These are phyloP conservation scores for Talaromyces sp. DNA, from an alignment of 2,329 filamentous ascomycete species.

Conservation along the genomic window DNA sequence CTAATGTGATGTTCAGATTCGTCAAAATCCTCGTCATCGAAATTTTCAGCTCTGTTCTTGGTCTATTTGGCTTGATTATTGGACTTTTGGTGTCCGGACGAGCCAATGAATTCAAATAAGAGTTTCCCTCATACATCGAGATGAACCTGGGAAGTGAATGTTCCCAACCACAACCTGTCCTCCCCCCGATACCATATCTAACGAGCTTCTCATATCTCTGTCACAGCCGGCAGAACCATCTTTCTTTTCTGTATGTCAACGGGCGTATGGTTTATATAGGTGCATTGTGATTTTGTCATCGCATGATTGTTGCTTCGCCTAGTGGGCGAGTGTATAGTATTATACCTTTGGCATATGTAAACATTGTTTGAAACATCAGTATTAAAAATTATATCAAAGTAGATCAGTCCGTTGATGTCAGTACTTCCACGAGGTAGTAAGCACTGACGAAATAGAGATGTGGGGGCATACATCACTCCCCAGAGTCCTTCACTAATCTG, in stretches of 20 bases:
- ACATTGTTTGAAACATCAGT: neutral
- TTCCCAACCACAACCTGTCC: neutral
- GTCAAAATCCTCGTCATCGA: conserved; percentile 99
- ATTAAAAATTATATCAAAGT: neutral
- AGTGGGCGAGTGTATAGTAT: conserved; percentile 25
- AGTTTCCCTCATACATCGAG: neutral
- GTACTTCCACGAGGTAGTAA: neutral
- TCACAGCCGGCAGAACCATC: conserved; percentile 18
- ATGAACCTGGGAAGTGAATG: neutral
- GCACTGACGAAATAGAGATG: neutral
- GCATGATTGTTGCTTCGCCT: conserved; percentile 24
- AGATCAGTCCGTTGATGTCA: neutral
- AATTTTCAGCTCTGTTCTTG: conserved; percentile 97
- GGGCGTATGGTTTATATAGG: conserved; percentile 34
- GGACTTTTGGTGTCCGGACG: conserved; percentile 84
- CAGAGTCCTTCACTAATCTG: neutral
- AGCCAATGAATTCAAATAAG: conserved; percentile 64
- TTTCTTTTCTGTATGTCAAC: conserved; percentile 34
- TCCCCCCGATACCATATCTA: neutral
- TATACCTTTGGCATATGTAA: conserved; percentile 17
- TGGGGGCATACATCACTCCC: neutral
- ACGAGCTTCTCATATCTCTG: conserved; percentile 10
- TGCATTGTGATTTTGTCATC: conserved; percentile 23
- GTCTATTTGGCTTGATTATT: conserved; percentile 93
- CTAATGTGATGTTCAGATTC: conserved; percentile 58